phyloP scores from a whole-genome alignment of 2,329 filamentous ascomycete species.

The Pseudogymnoascus sp. region DNA sequence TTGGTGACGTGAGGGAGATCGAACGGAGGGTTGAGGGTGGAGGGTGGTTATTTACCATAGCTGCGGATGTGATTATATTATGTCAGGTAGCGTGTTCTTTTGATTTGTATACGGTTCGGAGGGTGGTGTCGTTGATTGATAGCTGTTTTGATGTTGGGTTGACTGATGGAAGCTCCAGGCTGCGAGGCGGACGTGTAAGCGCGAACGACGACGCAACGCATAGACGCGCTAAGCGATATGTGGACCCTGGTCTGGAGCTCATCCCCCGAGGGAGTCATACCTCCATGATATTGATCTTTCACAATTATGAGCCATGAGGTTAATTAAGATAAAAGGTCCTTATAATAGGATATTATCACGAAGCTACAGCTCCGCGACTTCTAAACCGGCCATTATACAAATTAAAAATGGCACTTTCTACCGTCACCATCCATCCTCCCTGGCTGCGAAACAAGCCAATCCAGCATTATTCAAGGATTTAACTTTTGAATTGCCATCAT shows the following conservation, averaged over 20 bases:
- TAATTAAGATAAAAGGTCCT: background rate
- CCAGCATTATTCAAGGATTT: slow-evolving; percentile 66
- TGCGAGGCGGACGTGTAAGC: slow-evolving; percentile 13
- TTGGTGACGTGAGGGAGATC: background rate
- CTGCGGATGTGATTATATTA: slow-evolving; percentile 26
- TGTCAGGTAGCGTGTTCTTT: background rate
- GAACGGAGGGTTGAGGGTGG: background rate
- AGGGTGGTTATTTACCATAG: slow-evolving; percentile 38
- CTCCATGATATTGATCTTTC: background rate
- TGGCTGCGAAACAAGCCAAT: slow-evolving; percentile 41
- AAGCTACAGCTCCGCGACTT: background rate
- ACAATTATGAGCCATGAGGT: slow-evolving; percentile 8
- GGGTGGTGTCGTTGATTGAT: slow-evolving; percentile 10
- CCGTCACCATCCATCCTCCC: slow-evolving; percentile 56
- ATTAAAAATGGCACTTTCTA: slow-evolving; percentile 80
- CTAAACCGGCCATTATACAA: slow-evolving; percentile 52
- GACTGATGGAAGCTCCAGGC: slow-evolving; percentile 14
- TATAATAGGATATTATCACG: background rate
- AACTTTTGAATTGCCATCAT: slow-evolving; percentile 59
- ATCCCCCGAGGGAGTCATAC: slow-evolving; percentile 18
- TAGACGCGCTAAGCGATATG: slow-evolving; percentile 13
- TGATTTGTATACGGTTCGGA: background rate
- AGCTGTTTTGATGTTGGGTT: slow-evolving; percentile 9
- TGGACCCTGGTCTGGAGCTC: slow-evolving; percentile 6
- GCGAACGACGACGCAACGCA: slow-evolving; percentile 3